Evolutionary conservation across 2,329 filamentous ascomycete species (phyloP).

Genomic region (Apiospora koreana): DNA sequence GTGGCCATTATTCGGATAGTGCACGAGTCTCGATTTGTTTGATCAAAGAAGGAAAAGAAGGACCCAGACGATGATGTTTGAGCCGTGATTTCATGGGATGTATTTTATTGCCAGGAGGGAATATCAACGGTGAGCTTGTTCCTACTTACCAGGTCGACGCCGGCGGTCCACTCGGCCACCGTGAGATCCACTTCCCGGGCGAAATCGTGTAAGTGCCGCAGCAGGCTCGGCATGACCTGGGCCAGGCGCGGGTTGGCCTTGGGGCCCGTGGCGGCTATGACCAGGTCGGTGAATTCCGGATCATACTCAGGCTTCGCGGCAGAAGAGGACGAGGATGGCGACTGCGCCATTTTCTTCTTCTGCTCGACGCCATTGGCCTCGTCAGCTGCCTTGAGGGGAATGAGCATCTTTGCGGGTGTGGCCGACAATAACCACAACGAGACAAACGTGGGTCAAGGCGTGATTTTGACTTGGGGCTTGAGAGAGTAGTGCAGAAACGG

Average conservation of each 20-base stretch:
- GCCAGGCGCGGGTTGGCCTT: constrained; percentile 68
- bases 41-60: no score
- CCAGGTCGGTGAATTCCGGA: constrained; percentile 66
- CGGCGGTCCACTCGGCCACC: constrained; percentile 76
- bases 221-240: constrained; percentile 66
- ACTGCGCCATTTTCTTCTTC: neutral
- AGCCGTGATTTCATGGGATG: no score
- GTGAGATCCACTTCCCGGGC: constrained; percentile 78
- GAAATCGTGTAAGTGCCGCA: constrained; percentile 80
- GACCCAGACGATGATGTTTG: no score
- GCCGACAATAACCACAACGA: neutral
- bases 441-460: neutral
- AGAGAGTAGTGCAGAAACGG: neutral
- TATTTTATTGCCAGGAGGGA: neutral
- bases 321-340: neutral
- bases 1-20: neutral
- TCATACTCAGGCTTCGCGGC: constrained; percentile 12
- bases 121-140: neutral
- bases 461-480: neutral
- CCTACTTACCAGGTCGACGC: constrained; percentile 55
- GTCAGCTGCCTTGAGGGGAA: neutral
- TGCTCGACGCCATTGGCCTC: neutral
- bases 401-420: neutral
- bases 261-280: constrained; percentile 74
- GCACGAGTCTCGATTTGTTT: neutral